Conservation (phyloP, 2,329 filamentous ascomycete genomes). For the Trichoderma endophyticum region DNA sequence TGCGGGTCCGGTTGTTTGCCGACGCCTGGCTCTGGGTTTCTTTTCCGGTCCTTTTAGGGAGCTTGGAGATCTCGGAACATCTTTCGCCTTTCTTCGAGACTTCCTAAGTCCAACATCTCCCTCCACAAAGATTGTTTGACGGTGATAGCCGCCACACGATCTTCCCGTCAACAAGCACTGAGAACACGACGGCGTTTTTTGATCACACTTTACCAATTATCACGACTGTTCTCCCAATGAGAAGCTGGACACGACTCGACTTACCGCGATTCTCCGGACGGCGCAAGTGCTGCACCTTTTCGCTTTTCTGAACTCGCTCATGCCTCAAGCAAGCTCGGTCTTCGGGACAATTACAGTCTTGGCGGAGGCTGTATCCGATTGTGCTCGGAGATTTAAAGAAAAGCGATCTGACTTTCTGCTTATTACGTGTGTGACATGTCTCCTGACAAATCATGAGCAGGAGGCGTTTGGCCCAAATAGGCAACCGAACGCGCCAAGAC, state of each 20-base stretch:
- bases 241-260: conserved; percentile 8
- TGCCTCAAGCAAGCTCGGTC: background rate
- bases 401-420: background rate
- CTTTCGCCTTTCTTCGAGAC: background rate
- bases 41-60: background rate
- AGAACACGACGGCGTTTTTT: background rate
- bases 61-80: background rate
- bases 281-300: background rate
- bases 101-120: background rate
- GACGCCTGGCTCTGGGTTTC: background rate
- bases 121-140: background rate
- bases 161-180: background rate
- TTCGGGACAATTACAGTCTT: background rate
- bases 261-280: background rate
- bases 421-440: background rate
- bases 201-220: background rate
- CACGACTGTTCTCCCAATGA: background rate
- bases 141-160: background rate
- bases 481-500: background rate
- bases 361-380: background rate
- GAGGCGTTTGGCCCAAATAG: background rate
- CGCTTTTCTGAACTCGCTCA: background rate
- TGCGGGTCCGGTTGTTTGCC: background rate
- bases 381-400: background rate
- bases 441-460: background rate